Percentiles rank a stretch among this genome's conserved stretches.
phyloP scores from a whole-genome alignment of 306 rosid species.

The Cicer bijugum region DNA sequence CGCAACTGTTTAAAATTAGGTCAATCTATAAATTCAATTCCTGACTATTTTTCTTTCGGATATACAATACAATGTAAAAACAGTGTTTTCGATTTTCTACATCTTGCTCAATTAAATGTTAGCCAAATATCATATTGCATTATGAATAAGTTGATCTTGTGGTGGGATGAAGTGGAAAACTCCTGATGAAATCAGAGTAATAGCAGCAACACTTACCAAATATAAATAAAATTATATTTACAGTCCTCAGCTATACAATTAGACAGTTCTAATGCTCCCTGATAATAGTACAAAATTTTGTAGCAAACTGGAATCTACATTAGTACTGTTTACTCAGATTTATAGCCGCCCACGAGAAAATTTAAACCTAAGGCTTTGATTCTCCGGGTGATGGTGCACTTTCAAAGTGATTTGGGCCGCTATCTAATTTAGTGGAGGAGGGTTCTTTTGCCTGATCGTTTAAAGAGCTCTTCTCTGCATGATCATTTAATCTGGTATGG shows the following conservation, averaged over 20 bases:
- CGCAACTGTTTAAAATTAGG: too few relatives aligned
- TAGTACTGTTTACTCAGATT: slow-evolving; percentile 37
- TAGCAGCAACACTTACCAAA: slow-evolving; percentile 30
- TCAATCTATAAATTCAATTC: background rate
- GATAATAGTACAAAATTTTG: slow-evolving; percentile 37
- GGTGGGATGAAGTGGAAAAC: background rate
- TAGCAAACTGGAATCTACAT: slow-evolving; percentile 35
- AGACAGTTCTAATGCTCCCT: slow-evolving; percentile 21
- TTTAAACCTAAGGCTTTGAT: slow-evolving; percentile 46
- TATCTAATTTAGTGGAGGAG: slow-evolving; percentile 47
- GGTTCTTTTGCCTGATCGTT: slow-evolving; percentile 55
- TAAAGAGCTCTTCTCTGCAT: slow-evolving; percentile 53
- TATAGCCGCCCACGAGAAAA: slow-evolving; percentile 27
- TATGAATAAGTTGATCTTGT: background rate
- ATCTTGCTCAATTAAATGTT: slow-evolving; percentile 2
- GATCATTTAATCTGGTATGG: slow-evolving; percentile 53
- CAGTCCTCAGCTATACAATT: slow-evolving; percentile 54
- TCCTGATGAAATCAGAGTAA: slow-evolving; percentile 25
- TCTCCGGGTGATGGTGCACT: slow-evolving; percentile 56
- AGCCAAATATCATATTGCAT: background rate
- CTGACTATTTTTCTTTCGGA: background rate
- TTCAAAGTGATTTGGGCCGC: slow-evolving; percentile 52
- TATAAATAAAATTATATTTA: slow-evolving; percentile 55
- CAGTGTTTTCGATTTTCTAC: background rate
- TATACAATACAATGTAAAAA: slow-evolving; percentile 2